Conservation (phyloP, 805 yeast species). For the Candida piceae region DNA sequence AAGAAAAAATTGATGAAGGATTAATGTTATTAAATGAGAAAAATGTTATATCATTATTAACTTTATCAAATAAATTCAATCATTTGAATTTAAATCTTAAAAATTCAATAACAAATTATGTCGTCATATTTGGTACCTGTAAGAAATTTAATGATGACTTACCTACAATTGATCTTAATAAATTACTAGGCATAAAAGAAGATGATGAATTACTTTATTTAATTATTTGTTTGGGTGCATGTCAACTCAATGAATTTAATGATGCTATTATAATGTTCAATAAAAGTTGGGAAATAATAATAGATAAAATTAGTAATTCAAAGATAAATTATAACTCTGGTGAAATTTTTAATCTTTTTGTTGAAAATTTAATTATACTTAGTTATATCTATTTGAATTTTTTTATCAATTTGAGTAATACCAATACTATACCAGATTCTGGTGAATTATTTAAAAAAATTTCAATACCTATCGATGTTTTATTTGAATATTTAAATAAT, state of each 20-base stretch:
- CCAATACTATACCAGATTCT: conserved; percentile 2
- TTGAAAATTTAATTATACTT: conserved; percentile 42
- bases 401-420: conserved; percentile 28
- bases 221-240: conserved; percentile 42
- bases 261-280: conserved; percentile 37
- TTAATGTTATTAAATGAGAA: conserved; percentile 17
- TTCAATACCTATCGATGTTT: conserved; percentile 38
- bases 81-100: conserved; percentile 18
- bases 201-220: conserved; percentile 40
- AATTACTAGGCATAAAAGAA: conserved; percentile 22
- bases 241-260: conserved; percentile 29
- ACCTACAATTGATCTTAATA: conserved; percentile 17
- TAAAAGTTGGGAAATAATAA: conserved; percentile 38
- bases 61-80: conserved; percentile 28
- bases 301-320: conserved; percentile 25
- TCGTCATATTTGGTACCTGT: conserved; percentile 19
- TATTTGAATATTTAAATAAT: conserved; percentile 46
- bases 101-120: conserved; percentile 23
- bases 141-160: conserved; percentile 14
- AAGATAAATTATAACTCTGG: conserved; percentile 28
- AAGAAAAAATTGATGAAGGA: conserved; percentile 8
- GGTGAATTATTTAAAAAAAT: conserved; percentile 12
- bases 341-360: conserved; percentile 31
- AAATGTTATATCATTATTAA: conserved; percentile 29
- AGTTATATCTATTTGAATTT: conserved; percentile 38